Conservation (phyloP, 1,284 basidiomycete genomes). For the Ustilago loliicola region DNA sequence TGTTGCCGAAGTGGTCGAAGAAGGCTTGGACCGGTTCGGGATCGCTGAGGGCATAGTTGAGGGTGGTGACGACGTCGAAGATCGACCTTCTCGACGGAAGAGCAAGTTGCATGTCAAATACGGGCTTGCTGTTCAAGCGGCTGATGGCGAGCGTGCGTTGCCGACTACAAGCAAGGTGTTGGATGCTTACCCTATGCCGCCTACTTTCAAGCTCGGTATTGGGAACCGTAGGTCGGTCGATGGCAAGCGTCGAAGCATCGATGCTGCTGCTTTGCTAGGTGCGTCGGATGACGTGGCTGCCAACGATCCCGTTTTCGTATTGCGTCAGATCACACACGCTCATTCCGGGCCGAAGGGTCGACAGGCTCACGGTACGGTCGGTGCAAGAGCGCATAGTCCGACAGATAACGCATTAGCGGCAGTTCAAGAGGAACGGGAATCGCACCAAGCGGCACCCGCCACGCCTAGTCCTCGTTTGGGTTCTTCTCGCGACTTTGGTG, state of each 20-base stretch:
- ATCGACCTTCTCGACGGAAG: slow-evolving; percentile 83
- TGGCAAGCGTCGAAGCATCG: slow-evolving; percentile 86
- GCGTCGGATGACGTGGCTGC: slow-evolving; percentile 79
- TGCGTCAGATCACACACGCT: slow-evolving; percentile 71
- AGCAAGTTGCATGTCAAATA: slow-evolving; percentile 85
- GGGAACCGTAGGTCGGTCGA: slow-evolving; percentile 81
- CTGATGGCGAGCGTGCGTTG: slow-evolving; percentile 53
- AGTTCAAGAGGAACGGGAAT: slow-evolving; percentile 69
- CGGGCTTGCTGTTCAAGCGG: slow-evolving; percentile 74
- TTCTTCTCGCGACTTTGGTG: slow-evolving; percentile 10
- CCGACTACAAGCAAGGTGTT: slow-evolving; percentile 70
- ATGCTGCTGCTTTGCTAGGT: slow-evolving; percentile 78
- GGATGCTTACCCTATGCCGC: slow-evolving; percentile 82
- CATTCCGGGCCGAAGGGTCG: slow-evolving; percentile 23
- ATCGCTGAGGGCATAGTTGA: slow-evolving; percentile 95
- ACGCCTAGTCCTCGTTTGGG: slow-evolving; percentile 28
- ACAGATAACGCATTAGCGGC: slow-evolving; percentile 68
- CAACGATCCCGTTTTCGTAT: slow-evolving; percentile 88
- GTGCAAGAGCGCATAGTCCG: slow-evolving; percentile 47
- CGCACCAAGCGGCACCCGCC: slow-evolving; percentile 43
- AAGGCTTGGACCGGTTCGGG: slow-evolving; percentile 89
- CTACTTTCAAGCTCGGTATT: slow-evolving; percentile 74
- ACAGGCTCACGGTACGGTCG: slow-evolving; percentile 13
- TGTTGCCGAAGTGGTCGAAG: slow-evolving; percentile 94
- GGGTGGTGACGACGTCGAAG: slow-evolving; percentile 96